These are phyloP conservation scores for Camelina laxa DNA, from an alignment of 345 rosid genomes.

Conservation along the genomic window DNA sequence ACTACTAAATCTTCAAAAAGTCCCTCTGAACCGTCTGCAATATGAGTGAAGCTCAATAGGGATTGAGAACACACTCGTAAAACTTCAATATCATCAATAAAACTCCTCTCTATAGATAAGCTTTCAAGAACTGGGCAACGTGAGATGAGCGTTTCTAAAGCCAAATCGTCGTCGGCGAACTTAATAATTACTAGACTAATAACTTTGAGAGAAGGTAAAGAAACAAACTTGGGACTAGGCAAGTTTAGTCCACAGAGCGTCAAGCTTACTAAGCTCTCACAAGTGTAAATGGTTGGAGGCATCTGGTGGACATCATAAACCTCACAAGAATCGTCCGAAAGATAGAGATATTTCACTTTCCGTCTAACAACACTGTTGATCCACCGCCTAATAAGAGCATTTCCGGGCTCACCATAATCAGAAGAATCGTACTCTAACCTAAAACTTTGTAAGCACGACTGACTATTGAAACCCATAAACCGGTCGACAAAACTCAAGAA, in stretches of 20 bases:
- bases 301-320: neutral
- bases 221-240: slow-evolving; percentile 21
- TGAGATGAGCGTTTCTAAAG: slow-evolving; percentile 20
- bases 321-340: neutral
- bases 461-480: neutral
- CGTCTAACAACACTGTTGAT: neutral
- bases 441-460: neutral
- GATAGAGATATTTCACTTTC: slow-evolving; percentile 10
- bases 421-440: neutral
- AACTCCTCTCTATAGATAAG: neutral
- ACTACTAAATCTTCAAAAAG: neutral
- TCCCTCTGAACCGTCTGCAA: neutral
- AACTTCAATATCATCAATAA: neutral
- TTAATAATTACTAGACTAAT: neutral
- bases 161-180: neutral
- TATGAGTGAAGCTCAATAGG: slow-evolving; percentile 14
- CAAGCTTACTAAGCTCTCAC: slow-evolving; percentile 25
- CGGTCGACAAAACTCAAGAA: slow-evolving; percentile 8
- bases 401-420: neutral
- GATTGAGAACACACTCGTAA: slow-evolving; percentile 28
- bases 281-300: slow-evolving; percentile 8
- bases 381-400: slow-evolving; percentile 2
- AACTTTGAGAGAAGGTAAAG: slow-evolving; percentile 15
- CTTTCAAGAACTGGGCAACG: slow-evolving; percentile 9
- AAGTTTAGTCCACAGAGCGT: neutral